Evolutionary conservation across 73 alveolate genomes (phyloP).

Genomic region (Stentor roeselii): DNA sequence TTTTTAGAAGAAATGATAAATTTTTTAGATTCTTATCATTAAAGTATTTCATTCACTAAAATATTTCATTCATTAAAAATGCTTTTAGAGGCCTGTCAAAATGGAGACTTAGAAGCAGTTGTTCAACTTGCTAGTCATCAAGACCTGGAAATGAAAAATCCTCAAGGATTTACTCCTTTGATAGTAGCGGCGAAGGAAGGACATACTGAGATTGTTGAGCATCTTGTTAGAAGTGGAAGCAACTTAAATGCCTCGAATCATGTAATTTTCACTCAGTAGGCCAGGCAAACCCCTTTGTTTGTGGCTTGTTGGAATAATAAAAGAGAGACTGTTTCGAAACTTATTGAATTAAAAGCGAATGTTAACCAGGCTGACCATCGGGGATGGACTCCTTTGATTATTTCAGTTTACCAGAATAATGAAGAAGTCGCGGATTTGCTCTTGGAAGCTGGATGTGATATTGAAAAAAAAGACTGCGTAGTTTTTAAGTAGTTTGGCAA

Average conservation of each 20-base stretch:
- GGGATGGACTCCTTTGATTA: conserved; percentile 64
- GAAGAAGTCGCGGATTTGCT: not conserved
- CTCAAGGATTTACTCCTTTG: conserved; percentile 44
- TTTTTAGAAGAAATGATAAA: too few relatives aligned
- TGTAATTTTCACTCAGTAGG: conserved; percentile 34
- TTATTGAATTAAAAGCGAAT: conserved; percentile 35
- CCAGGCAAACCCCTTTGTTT: conserved; percentile 42
- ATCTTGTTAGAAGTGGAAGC: conserved; percentile 41
- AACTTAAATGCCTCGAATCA: conserved; percentile 40
- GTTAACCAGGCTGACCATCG: conserved; percentile 44
- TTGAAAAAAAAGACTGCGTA: conserved; percentile 17
- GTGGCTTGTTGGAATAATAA: conserved; percentile 41
- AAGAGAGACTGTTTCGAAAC: conserved; percentile 29
- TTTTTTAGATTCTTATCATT: too few relatives aligned
- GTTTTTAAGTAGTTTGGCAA: conserved; percentile 23
- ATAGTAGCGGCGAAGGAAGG: conserved; percentile 36
- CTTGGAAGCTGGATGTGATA: conserved; percentile 9
- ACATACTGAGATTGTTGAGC: conserved; percentile 22
- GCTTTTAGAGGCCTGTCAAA: conserved; percentile 20
- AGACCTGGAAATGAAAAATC: conserved; percentile 29
- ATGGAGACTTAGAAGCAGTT: conserved; percentile 33
- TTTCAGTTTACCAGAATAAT: conserved; percentile 22
- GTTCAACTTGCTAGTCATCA: not conserved
- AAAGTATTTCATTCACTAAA: not conserved
- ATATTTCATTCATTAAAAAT: too few relatives aligned